phyloP scores from a whole-genome alignment of 2,329 filamentous ascomycete genomes.

The Colletotrichum salicis region DNA sequence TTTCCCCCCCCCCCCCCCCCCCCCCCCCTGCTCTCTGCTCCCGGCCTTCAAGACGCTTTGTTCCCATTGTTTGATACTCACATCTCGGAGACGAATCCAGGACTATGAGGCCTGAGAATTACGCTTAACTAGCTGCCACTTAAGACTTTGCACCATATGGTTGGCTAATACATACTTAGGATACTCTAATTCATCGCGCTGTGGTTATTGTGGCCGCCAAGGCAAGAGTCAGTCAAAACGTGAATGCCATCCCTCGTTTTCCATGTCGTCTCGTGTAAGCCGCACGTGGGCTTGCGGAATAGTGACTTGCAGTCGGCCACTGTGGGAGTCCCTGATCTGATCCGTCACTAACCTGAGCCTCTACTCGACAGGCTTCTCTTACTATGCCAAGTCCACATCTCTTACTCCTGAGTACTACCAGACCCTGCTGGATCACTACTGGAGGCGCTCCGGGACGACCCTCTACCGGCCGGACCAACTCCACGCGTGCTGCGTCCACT shows the following conservation, averaged over 20 bases:
- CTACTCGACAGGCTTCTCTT: conserved; percentile 70
- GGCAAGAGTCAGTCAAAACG: conserved; percentile 63
- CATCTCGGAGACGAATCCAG: not conserved
- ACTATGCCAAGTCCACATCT: conserved; percentile 72
- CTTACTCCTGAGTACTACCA: conserved; percentile 77
- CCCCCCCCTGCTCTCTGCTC: not conserved
- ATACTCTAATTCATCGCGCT: conserved; percentile 62
- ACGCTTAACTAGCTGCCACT: not conserved
- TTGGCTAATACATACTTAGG: conserved; percentile 46
- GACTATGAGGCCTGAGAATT: not conserved
- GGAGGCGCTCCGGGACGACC: conserved; percentile 77
- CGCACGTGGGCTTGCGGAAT: not conserved
- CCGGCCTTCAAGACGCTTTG: not conserved
- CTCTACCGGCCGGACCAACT: conserved; percentile 83
- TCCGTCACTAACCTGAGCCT: conserved; percentile 39
- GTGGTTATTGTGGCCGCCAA: conserved; percentile 63
- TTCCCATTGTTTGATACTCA: not conserved
- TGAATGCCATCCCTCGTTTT: conserved; percentile 44
- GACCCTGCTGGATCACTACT: conserved; percentile 76
- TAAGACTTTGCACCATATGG: not conserved
- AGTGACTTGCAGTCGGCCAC: conserved; percentile 1
- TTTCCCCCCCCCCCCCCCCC: no score
- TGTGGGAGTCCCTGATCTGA: conserved; percentile 1
- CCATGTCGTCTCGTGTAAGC: conserved; percentile 5
- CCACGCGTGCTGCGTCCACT: conserved; percentile 91